Evolutionary conservation across 805 yeast species (phyloP).

Genomic region (Candida gorgasii): DNA sequence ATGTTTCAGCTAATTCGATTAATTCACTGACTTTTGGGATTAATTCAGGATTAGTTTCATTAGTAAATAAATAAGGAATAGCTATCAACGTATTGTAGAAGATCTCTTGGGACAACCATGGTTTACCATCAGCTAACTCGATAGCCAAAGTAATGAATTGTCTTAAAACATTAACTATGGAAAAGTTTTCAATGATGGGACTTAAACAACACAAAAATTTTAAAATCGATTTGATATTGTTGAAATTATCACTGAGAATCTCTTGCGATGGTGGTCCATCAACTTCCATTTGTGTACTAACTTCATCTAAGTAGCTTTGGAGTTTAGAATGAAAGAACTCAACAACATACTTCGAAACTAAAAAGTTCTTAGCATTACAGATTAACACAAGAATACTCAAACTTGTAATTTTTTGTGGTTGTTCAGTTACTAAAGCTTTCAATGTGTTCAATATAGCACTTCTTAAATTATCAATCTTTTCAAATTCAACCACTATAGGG

Average conservation of each 20-base stretch:
- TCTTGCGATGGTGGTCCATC: neutral
- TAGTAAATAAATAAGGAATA: conserved; percentile 62
- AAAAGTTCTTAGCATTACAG: conserved; percentile 61
- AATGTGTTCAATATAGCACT: conserved; percentile 61
- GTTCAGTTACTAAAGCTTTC: conserved; percentile 73
- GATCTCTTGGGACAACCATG: conserved; percentile 65
- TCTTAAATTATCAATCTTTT: conserved; percentile 59
- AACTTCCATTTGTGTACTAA: conserved; percentile 16
- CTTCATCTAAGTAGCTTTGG: conserved; percentile 51
- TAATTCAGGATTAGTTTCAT: conserved; percentile 32
- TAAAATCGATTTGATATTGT: conserved; percentile 65
- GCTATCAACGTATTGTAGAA: conserved; percentile 61
- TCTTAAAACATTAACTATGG: conserved; percentile 44
- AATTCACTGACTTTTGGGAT: conserved; percentile 44
- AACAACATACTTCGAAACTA: conserved; percentile 67
- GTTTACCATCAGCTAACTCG: conserved; percentile 36
- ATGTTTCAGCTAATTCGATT: conserved; percentile 45
- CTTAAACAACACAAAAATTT: conserved; percentile 69
- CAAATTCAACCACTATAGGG: conserved; percentile 66
- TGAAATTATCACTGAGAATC: conserved; percentile 57
- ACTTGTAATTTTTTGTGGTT: conserved; percentile 86
- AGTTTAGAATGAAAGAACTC: conserved; percentile 68
- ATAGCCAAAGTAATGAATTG: conserved; percentile 58
- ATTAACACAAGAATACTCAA: conserved; percentile 66
- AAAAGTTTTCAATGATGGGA: conserved; percentile 56